Base-by-base conservation (phyloP, 2,329 filamentous ascomycete genomes). In the Colletotrichum melonis region DNA sequence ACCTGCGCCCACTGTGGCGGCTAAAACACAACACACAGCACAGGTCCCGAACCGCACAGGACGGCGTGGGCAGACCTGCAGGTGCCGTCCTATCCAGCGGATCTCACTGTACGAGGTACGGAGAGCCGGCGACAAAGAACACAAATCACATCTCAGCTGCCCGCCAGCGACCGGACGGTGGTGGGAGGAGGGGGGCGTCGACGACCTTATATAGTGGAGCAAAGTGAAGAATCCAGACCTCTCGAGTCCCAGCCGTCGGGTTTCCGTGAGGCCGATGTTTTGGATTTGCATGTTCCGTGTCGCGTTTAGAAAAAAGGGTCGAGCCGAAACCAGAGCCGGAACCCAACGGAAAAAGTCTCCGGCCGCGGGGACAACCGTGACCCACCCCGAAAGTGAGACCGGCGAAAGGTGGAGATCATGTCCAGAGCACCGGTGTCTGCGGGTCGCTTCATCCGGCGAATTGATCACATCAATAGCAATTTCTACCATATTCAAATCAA, bases 1-100 rank as follows among this genome's bases (percentile, higher is more conserved):
- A 60, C 56, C 42, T 60, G 56, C 38, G 57, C 63, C 54, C 24
- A 63, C 26, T 7, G 59, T 49, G 59, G 59, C 59, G 56, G 65
- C 55, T 32, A 57, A 56, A 52, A 57, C n/a, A 11, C 11, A 49
- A 22, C 19, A 49, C 60, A 19, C 24, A 19, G 59, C 59, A 62
- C 9, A 8, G 26, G 26, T 4, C 24, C 11, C n/a, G 68, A 57
- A 59, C 35, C 28, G 42, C 42, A 8, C 19, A 49, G 12, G 19
- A 9, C 32, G 12, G 64, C 14, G 19, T 22, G 30, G 57, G 16
- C 0, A 38, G 28, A 35, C 60, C 8, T 3, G 26, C 32, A 35
- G 32, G 32, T 35, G 32, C 32, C 32, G 32, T 35, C 32, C 19
- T 11, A 30, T 30, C 24, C 24, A 9, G 59, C 32, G 11, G 11